Evolutionary conservation across 805 yeast genomes (phyloP), one percentile per base, ranked within the genome.

Genomic region (baker's yeast (Saccharomyces cerevisiae)): DNA sequence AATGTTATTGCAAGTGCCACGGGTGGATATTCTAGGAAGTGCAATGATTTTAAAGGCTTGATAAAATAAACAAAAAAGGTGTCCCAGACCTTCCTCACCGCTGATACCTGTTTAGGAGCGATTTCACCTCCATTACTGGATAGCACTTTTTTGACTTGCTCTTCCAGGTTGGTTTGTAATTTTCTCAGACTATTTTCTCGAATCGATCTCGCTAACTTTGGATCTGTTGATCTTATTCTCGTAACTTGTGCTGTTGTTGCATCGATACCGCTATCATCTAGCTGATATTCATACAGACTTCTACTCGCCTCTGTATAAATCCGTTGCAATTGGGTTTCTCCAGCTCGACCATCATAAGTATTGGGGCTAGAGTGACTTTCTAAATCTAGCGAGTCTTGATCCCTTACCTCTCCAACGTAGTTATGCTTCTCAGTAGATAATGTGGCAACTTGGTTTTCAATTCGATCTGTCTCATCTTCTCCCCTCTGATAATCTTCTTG

Each of bases 21-120:
- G 0, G 96, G 94, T 0, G 96, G 95, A 65, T 84, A 84, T 53
- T 73, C 70, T 32, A 89, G 68, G 55, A 88, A 78, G 3, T 74
- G 70, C 21, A 89, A 65, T 0, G 92, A 76, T 58, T 81, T 83
- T 51, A 80, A 66, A 0, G 96, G 96, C 27, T 80, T 71, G 13
- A 81, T 61, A 3, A 80, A 61, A 55, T 79, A 79, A 46, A 81
- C 74, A 62, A 81, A 81, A 2, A 66, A 49, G n/a, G 66, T 64
- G 9, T 56, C 60, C 49, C 62, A 68, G 59, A 67, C 60, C 29
- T 51, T 57, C 29, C 43, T 36, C 10, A 9, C 43, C 9, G 24
- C 13, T 17, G 43, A 36, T 17, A 64, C 61, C 53, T 59, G 53
- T 27, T 63, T 60, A 11, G 69, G 54, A 6, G 43, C 24, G 17